phyloP scores from a whole-genome alignment of 1,139 yeast species.

The Hemisphaericaspora subhashii region DNA sequence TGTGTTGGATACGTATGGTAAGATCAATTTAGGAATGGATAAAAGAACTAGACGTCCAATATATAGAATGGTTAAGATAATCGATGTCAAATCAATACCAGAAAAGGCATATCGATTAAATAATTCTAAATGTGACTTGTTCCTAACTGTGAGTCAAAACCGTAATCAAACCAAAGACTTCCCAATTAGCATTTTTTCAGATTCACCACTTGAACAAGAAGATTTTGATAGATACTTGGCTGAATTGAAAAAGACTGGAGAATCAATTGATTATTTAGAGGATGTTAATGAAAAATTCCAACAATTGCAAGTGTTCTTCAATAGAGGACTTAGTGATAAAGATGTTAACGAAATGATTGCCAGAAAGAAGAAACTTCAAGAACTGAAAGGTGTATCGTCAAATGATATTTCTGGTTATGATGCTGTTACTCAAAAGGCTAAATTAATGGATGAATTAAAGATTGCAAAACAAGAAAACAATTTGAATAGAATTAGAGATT shows the following conservation, averaged over 20 bases:
- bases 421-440: conserved; percentile 75
- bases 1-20: conserved; percentile 73
- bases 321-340: conserved; percentile 66
- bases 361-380: conserved; percentile 60
- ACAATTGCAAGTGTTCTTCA: conserved; percentile 61
- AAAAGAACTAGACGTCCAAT: conserved; percentile 61
- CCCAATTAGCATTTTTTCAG: conserved; percentile 79
- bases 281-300: conserved; percentile 65
- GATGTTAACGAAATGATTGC: conserved; percentile 81
- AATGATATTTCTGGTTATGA: conserved; percentile 56
- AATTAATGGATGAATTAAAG: conserved; percentile 69
- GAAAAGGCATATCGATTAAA: conserved; percentile 62
- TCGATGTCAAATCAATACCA: conserved; percentile 52
- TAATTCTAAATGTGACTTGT: conserved; percentile 56
- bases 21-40: conserved; percentile 77
- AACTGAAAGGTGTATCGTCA: conserved; percentile 18
- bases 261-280: conserved; percentile 62
- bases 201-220: conserved; percentile 61
- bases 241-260: conserved; percentile 60
- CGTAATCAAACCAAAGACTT: conserved; percentile 64
- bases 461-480: conserved; percentile 74
- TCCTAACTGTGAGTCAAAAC: conserved; percentile 67
- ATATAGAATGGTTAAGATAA: conserved; percentile 83
- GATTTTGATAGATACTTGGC: conserved; percentile 73
- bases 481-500: conserved; percentile 46